A percentile compares a stretch with the other conserved stretches of the same genome.
phyloP scores from a whole-genome alignment of 2,329 filamentous ascomycete genomes.

The Falciphora oryzae region DNA sequence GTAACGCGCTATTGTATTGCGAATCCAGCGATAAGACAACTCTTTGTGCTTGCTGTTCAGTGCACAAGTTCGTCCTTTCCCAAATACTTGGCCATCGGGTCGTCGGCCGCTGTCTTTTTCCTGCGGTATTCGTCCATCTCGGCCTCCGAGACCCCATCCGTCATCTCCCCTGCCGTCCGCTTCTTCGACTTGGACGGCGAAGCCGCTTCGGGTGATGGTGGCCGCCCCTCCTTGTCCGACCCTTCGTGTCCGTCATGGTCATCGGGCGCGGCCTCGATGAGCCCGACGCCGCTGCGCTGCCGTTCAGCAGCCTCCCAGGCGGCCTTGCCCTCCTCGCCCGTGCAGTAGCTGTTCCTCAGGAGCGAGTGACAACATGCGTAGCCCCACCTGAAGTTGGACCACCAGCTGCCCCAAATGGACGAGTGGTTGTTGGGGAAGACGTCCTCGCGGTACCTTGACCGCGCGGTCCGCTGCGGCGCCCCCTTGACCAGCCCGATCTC shows the following conservation, averaged over 20 bases:
- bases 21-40: not conserved
- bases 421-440: slow-evolving; percentile 86
- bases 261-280: slow-evolving; percentile 5
- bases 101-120: slow-evolving; percentile 66
- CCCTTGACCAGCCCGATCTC: slow-evolving; percentile 86
- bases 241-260: not conserved
- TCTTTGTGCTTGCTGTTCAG: not conserved
- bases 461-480: slow-evolving; percentile 66
- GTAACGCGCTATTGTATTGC: not conserved
- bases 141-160: slow-evolving; percentile 70
- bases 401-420: slow-evolving; percentile 95
- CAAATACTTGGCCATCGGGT: slow-evolving; percentile 81
- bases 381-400: slow-evolving; percentile 91
- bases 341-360: slow-evolving; percentile 96
- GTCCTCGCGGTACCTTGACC: slow-evolving; percentile 90
- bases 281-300: slow-evolving; percentile 40
- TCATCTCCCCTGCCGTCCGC: slow-evolving; percentile 72
- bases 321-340: slow-evolving; percentile 77
- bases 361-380: slow-evolving; percentile 92
- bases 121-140: slow-evolving; percentile 82
- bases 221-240: slow-evolving; percentile 7
- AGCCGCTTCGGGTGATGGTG: not conserved
- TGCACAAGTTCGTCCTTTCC: slow-evolving; percentile 62
- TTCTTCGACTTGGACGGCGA: slow-evolving; percentile 42
- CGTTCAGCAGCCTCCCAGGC: slow-evolving; percentile 73